Conservation (phyloP, 257 asterid species). For the Thymus quinquecostatus region DNA sequence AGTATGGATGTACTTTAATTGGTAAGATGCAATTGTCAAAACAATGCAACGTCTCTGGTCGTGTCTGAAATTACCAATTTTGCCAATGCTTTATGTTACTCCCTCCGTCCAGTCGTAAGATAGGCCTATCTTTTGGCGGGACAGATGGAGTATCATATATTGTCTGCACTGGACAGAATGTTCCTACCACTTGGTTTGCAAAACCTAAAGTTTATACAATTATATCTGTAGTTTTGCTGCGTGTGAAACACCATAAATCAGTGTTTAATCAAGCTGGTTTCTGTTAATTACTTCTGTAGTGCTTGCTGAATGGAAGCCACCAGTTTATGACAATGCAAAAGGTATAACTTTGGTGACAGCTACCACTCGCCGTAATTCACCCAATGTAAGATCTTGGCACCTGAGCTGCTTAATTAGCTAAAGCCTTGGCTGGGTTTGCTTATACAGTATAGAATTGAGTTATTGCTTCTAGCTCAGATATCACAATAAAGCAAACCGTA, state of each 20-base stretch:
- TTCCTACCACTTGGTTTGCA: neutral
- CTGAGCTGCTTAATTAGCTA: no score
- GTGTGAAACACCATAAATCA: conserved; percentile 13
- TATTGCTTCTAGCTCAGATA: no score
- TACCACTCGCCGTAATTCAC: conserved; percentile 94
- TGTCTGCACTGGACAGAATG: neutral
- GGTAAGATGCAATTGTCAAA: conserved; percentile 45
- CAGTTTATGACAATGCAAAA: conserved; percentile 74
- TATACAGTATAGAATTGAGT: no score
- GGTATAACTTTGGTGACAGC: conserved; percentile 90
- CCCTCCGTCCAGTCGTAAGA: no score
- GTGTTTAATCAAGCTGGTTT: conserved; percentile 18
- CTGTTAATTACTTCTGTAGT: conserved; percentile 45
- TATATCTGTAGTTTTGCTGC: conserved; percentile 12
- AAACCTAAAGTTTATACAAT: neutral
- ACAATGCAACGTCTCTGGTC: conserved; percentile 1
- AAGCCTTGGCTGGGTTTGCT: no score
- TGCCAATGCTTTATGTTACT: neutral
- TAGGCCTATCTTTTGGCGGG: no score
- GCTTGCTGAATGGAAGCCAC: conserved; percentile 98
- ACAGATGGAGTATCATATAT: neutral
- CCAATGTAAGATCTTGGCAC: conserved; percentile 60
- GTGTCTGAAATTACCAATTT: neutral
- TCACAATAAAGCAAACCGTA: no score
- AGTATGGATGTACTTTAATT: conserved; percentile 74